Evolutionary conservation across 768 basidiomycete genomes (phyloP).

Genomic region (Boletus sensibilis): DNA sequence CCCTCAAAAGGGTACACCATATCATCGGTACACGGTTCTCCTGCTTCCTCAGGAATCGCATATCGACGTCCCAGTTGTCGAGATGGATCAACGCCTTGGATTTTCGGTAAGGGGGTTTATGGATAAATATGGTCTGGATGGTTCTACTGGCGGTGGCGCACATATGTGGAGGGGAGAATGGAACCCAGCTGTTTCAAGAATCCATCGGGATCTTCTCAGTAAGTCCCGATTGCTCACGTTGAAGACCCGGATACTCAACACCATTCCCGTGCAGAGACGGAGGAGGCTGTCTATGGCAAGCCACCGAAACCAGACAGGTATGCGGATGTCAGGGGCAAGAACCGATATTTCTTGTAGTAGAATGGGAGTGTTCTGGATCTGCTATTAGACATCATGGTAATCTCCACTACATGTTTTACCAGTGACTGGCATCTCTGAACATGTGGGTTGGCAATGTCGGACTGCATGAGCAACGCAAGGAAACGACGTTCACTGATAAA

Average conservation of each 20-base stretch:
- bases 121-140: conserved; percentile 51
- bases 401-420: background rate
- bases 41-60: conserved; percentile 67
- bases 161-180: conserved; percentile 86
- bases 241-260: background rate
- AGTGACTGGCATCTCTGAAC: background rate
- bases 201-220: conserved; percentile 70
- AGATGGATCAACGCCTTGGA: conserved; percentile 46
- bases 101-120: conserved; percentile 71
- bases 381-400: background rate
- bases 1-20: conserved; percentile 83
- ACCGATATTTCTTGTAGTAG: conserved; percentile 26
- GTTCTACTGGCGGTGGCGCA: conserved; percentile 60
- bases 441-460: background rate
- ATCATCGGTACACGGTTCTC: conserved; percentile 85
- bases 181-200: conserved; percentile 59
- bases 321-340: conserved; percentile 29
- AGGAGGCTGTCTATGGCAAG: conserved; percentile 27
- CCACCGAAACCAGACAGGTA: conserved; percentile 33
- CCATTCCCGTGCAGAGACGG: conserved; percentile 12
- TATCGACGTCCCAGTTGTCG: conserved; percentile 46
- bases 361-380: background rate
- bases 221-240: conserved; percentile 32
- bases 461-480: background rate
- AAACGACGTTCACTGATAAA: too few relatives aligned